These are phyloP conservation scores for Suillus bovinus DNA, from an alignment of 768 basidiomycete genomes.

Conservation along the genomic window DNA sequence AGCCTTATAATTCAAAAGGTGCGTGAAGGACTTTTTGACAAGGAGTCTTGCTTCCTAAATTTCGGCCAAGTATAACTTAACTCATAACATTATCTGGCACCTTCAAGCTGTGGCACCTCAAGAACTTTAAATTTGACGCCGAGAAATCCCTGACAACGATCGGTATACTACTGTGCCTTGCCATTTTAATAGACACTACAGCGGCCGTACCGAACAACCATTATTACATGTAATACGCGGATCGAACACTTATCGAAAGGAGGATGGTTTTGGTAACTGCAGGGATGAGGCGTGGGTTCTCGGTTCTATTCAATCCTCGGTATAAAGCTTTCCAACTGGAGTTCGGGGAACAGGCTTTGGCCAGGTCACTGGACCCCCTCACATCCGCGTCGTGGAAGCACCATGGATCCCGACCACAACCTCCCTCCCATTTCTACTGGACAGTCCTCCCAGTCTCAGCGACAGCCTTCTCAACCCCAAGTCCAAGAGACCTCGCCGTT, in stretches of 20 bases:
- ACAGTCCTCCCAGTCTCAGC: constrained; percentile 6
- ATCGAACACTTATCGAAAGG: not conserved
- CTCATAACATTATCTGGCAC: not conserved
- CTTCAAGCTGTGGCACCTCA: not conserved
- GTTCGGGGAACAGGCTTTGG: not conserved
- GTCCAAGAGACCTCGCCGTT: not conserved
- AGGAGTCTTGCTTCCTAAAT: no score
- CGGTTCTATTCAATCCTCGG: not conserved
- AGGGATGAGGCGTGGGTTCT: not conserved
- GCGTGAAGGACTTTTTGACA: no score
- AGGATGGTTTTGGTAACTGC: not conserved
- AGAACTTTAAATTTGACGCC: not conserved
- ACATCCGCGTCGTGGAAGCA: not conserved
- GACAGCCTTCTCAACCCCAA: not conserved
- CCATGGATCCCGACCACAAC: constrained; percentile 19
- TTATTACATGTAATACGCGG: not conserved
- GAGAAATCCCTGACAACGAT: not conserved
- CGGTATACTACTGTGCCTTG: not conserved
- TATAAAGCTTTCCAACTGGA: constrained; percentile 2
- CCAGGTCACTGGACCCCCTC: not conserved
- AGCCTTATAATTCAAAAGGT: no score
- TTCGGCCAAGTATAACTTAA: no score
- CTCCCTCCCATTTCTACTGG: not conserved
- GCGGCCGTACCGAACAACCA: constrained; percentile 6
- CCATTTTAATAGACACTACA: constrained; percentile 2